phyloP scores from a whole-genome alignment of 352 stramenopile genomes.

The Globisporangium orthogonon region DNA sequence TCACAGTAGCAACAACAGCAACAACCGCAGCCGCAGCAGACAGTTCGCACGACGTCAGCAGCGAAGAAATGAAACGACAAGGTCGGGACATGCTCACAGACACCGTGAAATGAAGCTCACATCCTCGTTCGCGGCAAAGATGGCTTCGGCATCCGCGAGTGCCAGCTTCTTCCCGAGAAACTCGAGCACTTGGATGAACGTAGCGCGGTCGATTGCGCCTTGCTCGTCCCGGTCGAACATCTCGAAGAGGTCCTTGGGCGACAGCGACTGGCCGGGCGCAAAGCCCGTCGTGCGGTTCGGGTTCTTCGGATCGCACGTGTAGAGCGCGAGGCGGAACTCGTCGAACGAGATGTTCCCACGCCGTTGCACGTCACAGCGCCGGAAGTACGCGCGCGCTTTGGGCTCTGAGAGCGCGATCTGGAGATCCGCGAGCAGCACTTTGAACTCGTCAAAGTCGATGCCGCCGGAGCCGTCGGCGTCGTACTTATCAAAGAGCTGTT shows the following conservation, averaged over 20 bases:
- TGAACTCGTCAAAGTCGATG: slow-evolving; percentile 79
- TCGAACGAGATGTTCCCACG: slow-evolving; percentile 72
- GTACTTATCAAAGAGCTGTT: slow-evolving; percentile 80
- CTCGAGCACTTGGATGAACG: slow-evolving; percentile 60
- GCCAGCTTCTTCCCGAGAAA: slow-evolving; percentile 63
- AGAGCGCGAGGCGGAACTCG: slow-evolving; percentile 72
- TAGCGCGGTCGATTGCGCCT: slow-evolving; percentile 54
- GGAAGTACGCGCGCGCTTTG: slow-evolving; percentile 75
- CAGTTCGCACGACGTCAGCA: not conserved
- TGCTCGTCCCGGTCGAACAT: slow-evolving; percentile 76
- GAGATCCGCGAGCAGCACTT: slow-evolving; percentile 56
- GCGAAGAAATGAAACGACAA: not conserved
- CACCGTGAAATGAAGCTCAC: slow-evolving; percentile 14
- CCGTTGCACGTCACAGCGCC: slow-evolving; percentile 57
- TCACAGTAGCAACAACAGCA: not conserved
- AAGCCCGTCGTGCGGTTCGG: slow-evolving; percentile 63
- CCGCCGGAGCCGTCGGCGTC: slow-evolving; percentile 66
- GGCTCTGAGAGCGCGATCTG: slow-evolving; percentile 51
- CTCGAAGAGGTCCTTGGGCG: slow-evolving; percentile 72
- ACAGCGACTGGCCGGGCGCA: slow-evolving; percentile 54
- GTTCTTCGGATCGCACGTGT: slow-evolving; percentile 78
- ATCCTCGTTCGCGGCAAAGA: slow-evolving; percentile 68
- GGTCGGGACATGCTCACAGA: not conserved
- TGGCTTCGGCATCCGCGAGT: slow-evolving; percentile 53
- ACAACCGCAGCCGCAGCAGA: not conserved